These are phyloP conservation scores for Porcisia hertigi DNA, from an alignment of 208 protist species.

Conservation along the genomic window DNA sequence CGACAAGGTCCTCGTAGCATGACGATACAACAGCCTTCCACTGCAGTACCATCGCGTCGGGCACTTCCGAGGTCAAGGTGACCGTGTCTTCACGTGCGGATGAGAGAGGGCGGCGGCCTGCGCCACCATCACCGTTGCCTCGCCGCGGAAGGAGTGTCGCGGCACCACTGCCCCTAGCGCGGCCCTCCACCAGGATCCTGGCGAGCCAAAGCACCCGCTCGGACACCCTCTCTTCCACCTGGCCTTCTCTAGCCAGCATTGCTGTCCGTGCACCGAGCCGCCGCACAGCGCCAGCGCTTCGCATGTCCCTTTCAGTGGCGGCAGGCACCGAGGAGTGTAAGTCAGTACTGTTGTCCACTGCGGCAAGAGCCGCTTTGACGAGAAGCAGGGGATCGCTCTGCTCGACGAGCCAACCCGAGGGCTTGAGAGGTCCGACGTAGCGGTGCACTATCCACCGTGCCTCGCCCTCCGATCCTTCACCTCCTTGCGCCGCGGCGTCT, in stretches of 20 bases:
- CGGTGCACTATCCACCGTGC: neutral
- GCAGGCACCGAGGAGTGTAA: too few species aligned
- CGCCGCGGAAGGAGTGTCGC: neutral
- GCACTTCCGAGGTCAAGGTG: neutral
- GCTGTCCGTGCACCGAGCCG: slow-evolving; percentile 26
- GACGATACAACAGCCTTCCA: slow-evolving; percentile 16
- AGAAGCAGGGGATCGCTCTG: slow-evolving; percentile 23
- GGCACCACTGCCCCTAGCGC: neutral
- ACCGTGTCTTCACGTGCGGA: neutral
- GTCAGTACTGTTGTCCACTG: slow-evolving; percentile 3
- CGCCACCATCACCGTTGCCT: neutral
- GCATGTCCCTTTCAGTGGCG: neutral
- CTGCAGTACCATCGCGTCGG: slow-evolving; percentile 11
- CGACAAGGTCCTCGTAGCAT: slow-evolving; percentile 21
- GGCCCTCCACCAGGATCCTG: slow-evolving; percentile 26
- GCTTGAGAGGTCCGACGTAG: slow-evolving; percentile 11
- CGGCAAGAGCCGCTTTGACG: slow-evolving; percentile 24
- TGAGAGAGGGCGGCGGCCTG: slow-evolving; percentile 1
- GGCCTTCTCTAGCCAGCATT: slow-evolving; percentile 23
- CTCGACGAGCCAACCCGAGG: slow-evolving; percentile 18
- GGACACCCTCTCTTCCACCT: slow-evolving; percentile 16
- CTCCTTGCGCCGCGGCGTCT: neutral
- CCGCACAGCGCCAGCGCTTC: slow-evolving; percentile 10
- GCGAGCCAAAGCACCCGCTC: slow-evolving; percentile 23
- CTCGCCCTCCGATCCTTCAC: neutral